Conservation (phyloP, 2,329 filamentous ascomycete genomes). For the Grosmannia serpens region DNA sequence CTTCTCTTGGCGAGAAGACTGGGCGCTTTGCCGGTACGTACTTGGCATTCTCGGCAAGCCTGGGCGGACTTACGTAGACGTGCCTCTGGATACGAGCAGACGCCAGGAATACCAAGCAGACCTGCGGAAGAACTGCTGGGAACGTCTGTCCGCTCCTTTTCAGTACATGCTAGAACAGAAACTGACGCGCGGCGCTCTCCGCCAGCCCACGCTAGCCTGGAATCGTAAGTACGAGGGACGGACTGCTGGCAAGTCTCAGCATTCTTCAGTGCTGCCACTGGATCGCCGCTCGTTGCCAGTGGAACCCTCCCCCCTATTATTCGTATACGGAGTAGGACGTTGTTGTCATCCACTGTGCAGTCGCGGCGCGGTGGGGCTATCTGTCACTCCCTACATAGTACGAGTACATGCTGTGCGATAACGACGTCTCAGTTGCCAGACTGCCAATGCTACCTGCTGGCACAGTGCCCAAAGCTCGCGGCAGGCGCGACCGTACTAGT, state of each 20-base stretch:
- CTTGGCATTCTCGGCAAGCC: no score
- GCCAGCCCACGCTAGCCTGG: neutral
- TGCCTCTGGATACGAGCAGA: no score
- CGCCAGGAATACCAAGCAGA: no score
- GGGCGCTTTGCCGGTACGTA: no score
- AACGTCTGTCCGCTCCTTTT: no score
- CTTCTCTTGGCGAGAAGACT: no score
- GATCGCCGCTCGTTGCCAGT: neutral
- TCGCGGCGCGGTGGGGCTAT: neutral
- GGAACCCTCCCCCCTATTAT: neutral
- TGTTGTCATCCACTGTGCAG: neutral
- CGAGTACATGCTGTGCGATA: neutral
- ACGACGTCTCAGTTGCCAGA: no score
- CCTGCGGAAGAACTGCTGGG: no score
- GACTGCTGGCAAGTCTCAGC: neutral
- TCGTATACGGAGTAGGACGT: neutral
- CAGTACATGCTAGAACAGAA: no score
- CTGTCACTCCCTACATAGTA: neutral
- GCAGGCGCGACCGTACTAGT: neutral
- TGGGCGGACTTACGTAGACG: no score
- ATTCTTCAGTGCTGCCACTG: neutral
- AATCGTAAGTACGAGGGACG: neutral
- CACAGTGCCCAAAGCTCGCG: neutral
- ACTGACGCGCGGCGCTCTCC: neutral
- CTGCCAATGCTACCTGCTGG: neutral